Conservation (phyloP, 306 rosid genomes). For the Prunus mira region DNA sequence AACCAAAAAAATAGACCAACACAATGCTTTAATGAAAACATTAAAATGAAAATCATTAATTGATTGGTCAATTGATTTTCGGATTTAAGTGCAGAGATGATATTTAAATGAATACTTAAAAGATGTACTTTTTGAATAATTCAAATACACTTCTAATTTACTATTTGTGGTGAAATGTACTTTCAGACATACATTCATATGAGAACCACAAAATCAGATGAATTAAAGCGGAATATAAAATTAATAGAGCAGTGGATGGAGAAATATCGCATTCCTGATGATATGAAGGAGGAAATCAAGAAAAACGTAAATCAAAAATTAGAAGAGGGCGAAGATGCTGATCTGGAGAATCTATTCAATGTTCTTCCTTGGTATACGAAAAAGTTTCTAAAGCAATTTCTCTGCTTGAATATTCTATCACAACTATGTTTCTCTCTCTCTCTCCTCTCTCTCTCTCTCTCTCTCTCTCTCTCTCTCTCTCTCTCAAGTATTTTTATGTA, state of each 20-base stretch:
- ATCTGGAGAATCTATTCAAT: conserved; percentile 35
- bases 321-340: background rate
- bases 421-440: too few species aligned
- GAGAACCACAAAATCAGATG: conserved; percentile 59
- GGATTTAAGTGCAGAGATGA: too few species aligned
- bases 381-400: conserved; percentile 61
- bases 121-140: accelerated
- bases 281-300: conserved; percentile 9
- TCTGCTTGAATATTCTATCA: conserved; percentile 33
- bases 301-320: conserved; percentile 2
- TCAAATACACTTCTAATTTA: too few species aligned
- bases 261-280: background rate
- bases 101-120: too few species aligned
- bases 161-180: too few species aligned
- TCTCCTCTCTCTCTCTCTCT: too few species aligned
- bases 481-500: too few species aligned
- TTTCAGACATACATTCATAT: conserved; percentile 65
- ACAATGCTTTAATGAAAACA: too few species aligned
- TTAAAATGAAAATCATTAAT: too few species aligned
- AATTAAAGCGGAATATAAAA: conserved; percentile 31
- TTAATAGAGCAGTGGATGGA: conserved; percentile 12
- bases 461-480: too few species aligned
- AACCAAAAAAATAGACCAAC: too few species aligned
- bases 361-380: conserved; percentile 59
- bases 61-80: too few species aligned